phyloP scores from a whole-genome alignment of 768 basidiomycete genomes.

The Mycena pura region DNA sequence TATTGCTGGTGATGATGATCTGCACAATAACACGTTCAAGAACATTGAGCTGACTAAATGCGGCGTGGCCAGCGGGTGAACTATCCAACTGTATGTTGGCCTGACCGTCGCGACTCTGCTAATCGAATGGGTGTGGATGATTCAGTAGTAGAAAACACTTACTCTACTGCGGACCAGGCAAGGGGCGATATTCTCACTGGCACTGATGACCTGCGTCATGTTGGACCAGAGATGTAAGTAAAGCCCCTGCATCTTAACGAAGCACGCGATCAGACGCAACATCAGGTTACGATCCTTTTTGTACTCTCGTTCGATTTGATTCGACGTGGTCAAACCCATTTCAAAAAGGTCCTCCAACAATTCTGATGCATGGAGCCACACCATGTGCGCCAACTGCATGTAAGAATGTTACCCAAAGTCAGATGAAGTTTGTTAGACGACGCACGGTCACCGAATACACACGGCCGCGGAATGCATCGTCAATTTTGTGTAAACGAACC shows the following conservation, averaged over 20 bases:
- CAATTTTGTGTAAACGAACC: neutral
- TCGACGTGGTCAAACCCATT: neutral
- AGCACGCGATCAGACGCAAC: constrained; percentile 5
- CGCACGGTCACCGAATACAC: constrained; percentile 1
- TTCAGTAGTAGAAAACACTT: neutral
- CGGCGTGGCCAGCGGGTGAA: neutral
- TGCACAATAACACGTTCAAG: neutral
- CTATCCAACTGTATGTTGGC: neutral
- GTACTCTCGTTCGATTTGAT: constrained; percentile 6
- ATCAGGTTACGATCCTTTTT: neutral
- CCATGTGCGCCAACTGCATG: constrained; percentile 7
- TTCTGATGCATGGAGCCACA: constrained; percentile 9
- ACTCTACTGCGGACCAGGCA: neutral
- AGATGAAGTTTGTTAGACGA: neutral
- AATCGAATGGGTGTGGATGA: neutral
- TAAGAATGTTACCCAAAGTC: too few species aligned
- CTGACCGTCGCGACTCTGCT: neutral
- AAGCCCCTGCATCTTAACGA: neutral
- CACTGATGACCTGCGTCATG: neutral
- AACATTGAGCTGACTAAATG: neutral
- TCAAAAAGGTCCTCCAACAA: neutral
- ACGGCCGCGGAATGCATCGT: constrained; percentile 6
- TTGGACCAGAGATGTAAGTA: constrained; percentile 5
- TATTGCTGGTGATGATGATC: neutral
- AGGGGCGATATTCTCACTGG: neutral